Evolutionary conservation across 441 rosid genomes (phyloP).

Genomic region (Gossypium laxum): DNA sequence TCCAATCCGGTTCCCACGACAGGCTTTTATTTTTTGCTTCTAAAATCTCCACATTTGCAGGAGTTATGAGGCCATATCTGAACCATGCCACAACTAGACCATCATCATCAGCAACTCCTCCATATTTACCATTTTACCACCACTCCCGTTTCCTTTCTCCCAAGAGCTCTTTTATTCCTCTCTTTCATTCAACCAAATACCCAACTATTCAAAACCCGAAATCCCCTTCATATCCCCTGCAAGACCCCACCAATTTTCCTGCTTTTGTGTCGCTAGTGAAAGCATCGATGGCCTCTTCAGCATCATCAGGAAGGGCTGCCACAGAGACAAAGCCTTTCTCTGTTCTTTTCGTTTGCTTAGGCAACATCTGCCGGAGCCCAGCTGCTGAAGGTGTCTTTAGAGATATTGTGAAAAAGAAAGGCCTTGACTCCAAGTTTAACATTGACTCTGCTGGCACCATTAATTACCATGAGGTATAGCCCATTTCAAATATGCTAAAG

Average conservation of each 20-base stretch:
- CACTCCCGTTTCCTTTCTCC: background rate
- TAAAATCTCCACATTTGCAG: slow-evolving; percentile 3
- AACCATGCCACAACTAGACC: slow-evolving; percentile 13
- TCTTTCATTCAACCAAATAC: slow-evolving; percentile 8
- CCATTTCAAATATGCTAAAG: background rate
- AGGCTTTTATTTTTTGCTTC: background rate
- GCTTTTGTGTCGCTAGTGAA: slow-evolving; percentile 17
- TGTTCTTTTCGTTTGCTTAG: slow-evolving; percentile 74
- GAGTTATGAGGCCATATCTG: slow-evolving; percentile 20
- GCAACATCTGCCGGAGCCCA: slow-evolving; percentile 89
- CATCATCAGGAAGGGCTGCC: slow-evolving; percentile 21
- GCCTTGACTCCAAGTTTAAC: slow-evolving; percentile 49
- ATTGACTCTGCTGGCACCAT: slow-evolving; percentile 92
- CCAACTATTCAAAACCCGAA: slow-evolving; percentile 20
- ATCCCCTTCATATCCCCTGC: background rate
- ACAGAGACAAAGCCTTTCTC: slow-evolving; percentile 49
- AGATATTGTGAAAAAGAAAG: slow-evolving; percentile 61
- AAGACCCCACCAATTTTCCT: slow-evolving; percentile 18
- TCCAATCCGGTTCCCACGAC: background rate
- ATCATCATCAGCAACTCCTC: background rate
- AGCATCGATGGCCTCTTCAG: slow-evolving; percentile 44
- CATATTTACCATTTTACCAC: slow-evolving; percentile 51
- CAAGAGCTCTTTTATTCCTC: slow-evolving; percentile 14
- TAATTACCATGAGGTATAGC: slow-evolving; percentile 63
- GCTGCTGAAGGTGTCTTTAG: slow-evolving; percentile 93